Evolutionary conservation across 108 stramenopile species (phyloP).

Genomic region (Pseudonitzschia delicatissima): DNA sequence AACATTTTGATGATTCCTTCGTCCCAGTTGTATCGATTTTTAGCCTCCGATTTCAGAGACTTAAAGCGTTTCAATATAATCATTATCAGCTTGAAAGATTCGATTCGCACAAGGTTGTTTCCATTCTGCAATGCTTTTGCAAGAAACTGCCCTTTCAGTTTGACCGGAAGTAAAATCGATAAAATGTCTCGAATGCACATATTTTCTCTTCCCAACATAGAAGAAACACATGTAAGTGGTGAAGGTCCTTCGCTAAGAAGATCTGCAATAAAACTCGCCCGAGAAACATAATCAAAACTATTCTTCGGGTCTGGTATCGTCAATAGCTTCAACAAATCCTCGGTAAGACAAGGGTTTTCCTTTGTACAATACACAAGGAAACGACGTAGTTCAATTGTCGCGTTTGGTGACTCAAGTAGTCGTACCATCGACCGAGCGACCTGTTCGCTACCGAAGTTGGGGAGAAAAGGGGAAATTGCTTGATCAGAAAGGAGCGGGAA

Average conservation of each 20-base stretch:
- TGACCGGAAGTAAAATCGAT: constrained; percentile 39
- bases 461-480: constrained; percentile 53
- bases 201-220: neutral
- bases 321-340: constrained; percentile 45
- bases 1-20: constrained; percentile 18
- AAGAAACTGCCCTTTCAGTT: constrained; percentile 44
- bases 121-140: constrained; percentile 57
- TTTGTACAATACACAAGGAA: constrained; percentile 46
- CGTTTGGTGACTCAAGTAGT: constrained; percentile 30
- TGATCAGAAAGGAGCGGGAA: constrained; percentile 57
- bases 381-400: constrained; percentile 26
- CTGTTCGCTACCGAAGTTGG: constrained; percentile 23
- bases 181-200: constrained; percentile 20
- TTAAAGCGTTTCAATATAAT: constrained; percentile 17
- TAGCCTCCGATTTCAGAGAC: neutral
- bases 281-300: constrained; percentile 45
- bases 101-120: constrained; percentile 43
- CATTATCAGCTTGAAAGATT: constrained; percentile 29
- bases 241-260: constrained; percentile 52
- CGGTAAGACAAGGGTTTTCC: constrained; percentile 46
- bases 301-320: constrained; percentile 57
- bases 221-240: constrained; percentile 6
- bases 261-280: constrained; percentile 43
- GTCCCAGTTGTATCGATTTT: constrained; percentile 5
- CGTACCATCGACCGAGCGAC: constrained; percentile 35